phyloP scores from a whole-genome alignment of 176 grass and related monocot genomes.

The Aegilops longissima region DNA sequence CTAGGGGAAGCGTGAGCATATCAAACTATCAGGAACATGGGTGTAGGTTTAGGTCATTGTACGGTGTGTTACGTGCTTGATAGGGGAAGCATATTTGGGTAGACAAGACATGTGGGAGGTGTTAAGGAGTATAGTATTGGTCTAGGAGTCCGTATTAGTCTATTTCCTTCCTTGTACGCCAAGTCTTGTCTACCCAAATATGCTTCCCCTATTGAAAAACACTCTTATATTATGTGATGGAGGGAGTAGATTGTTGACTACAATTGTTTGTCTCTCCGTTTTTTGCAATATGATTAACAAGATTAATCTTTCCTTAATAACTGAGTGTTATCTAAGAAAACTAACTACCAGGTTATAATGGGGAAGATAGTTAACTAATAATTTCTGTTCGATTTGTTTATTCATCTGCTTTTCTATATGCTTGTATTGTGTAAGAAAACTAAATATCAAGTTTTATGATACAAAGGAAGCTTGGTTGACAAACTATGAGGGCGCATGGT shows the following conservation, averaged over 20 bases:
- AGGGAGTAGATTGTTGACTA: neutral
- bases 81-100: slow-evolving; percentile 9
- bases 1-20: no score
- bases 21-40: neutral
- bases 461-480: neutral
- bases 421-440: neutral
- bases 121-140: no score
- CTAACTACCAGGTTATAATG: no score
- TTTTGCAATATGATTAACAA: neutral
- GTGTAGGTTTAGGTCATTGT: neutral
- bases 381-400: neutral
- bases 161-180: no score
- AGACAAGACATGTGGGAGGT: neutral
- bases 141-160: no score
- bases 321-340: no score
- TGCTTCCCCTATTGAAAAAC: neutral
- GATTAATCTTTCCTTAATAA: no score
- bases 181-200: neutral
- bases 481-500: neutral
- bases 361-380: neutral
- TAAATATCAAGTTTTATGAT: neutral
- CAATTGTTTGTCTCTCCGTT: neutral
- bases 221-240: no score
- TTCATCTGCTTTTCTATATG: neutral
- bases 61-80: neutral